phyloP scores from a whole-genome alignment of 371 early-diverging fungal genomes.

The Mortierella sp. region DNA sequence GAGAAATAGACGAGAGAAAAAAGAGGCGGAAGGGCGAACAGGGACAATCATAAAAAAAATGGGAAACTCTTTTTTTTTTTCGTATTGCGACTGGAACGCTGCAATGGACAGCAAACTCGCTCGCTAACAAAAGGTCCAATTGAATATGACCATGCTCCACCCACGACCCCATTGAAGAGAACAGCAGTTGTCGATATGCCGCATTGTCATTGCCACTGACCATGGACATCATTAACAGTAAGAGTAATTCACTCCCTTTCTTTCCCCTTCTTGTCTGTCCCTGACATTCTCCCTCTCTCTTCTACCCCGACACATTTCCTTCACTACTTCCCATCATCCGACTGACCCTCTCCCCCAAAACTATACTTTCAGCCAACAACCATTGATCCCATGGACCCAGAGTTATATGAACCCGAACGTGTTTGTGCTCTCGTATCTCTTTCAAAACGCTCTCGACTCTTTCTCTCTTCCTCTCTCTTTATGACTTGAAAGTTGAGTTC shows the following conservation, averaged over 20 bases:
- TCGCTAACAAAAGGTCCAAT: not conserved
- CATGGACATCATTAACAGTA: not conserved
- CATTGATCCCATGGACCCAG: not conserved
- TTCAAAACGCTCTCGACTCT: not conserved
- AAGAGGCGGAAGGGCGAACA: slow-evolving; percentile 9
- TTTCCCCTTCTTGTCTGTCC: not conserved
- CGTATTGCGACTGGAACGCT: too few species aligned
- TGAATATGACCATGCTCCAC: not conserved
- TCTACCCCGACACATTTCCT: not conserved
- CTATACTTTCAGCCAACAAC: not conserved
- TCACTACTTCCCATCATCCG: not conserved
- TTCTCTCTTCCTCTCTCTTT: not conserved
- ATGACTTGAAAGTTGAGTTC: not conserved
- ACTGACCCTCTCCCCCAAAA: not conserved
- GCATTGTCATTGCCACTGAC: not conserved
- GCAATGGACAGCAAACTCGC: too few species aligned
- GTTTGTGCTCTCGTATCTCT: not conserved
- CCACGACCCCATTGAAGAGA: not conserved
- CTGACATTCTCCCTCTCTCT: not conserved
- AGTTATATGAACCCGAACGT: slow-evolving; percentile 1
- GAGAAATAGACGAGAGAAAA: not conserved
- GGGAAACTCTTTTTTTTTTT: not conserved
- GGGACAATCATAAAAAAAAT: not conserved
- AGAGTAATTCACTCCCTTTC: not conserved
- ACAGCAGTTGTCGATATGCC: not conserved